A percentile compares a stretch with the other conserved stretches of the same genome.
Evolutionary conservation across 805 yeast genomes (phyloP).

Genomic region (Candida rishiriensis): DNA sequence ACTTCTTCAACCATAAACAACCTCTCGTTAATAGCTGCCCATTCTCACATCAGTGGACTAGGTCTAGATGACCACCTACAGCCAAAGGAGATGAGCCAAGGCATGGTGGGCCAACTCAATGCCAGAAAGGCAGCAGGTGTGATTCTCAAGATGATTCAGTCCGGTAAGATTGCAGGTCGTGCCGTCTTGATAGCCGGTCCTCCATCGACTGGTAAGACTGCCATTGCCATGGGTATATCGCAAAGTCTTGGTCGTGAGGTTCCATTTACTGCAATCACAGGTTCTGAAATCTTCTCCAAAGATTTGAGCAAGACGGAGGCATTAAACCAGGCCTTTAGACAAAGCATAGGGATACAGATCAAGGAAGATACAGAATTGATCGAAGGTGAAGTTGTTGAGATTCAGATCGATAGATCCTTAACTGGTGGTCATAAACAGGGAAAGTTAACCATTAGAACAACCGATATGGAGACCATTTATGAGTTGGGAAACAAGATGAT

Average conservation of each 20-base stretch:
- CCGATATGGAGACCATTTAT: conserved; percentile 87
- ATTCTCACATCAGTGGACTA: conserved; percentile 92
- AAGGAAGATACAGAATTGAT: conserved; percentile 97
- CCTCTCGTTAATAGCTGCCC: conserved; percentile 61
- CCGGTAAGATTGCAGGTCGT: conserved; percentile 89
- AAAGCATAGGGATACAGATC: conserved; percentile 93
- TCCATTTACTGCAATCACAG: conserved; percentile 96
- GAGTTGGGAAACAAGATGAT: conserved; percentile 43
- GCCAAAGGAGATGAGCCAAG: conserved; percentile 84
- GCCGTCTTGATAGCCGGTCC: conserved; percentile 96
- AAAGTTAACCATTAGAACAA: conserved; percentile 81
- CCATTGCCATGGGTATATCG: conserved; percentile 90
- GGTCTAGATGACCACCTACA: conserved; percentile 88
- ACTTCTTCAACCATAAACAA: conserved; percentile 10
- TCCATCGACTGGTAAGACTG: conserved; percentile 98
- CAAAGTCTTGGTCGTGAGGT: conserved; percentile 96
- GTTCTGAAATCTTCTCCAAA: conserved; percentile 89
- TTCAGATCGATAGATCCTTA: conserved; percentile 92
- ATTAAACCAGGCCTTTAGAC: conserved; percentile 91
- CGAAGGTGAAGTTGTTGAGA: conserved; percentile 96
- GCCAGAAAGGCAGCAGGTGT: conserved; percentile 95
- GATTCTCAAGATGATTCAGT: conserved; percentile 87
- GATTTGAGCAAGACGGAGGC: conserved; percentile 97
- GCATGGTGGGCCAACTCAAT: conserved; percentile 71
- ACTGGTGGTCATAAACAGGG: conserved; percentile 82